Conservation (phyloP, 805 yeast genomes). For the Metschnikowia dekortorum region DNA sequence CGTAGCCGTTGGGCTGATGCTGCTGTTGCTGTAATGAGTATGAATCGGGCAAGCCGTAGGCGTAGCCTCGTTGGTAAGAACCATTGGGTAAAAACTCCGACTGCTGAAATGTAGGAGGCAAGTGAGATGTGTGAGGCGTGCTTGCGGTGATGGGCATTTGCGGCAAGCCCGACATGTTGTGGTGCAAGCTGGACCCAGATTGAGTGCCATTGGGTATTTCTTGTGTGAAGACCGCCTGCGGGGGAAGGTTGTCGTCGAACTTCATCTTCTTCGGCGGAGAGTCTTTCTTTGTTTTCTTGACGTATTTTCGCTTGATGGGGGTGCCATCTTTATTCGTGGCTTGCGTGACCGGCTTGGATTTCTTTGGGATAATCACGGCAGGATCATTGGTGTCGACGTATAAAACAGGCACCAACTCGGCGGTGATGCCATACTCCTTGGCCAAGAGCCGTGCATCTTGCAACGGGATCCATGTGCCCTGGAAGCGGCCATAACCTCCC, state of each 20-base stretch:
- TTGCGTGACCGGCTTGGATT: conserved; percentile 22
- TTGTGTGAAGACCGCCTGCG: conserved; percentile 19
- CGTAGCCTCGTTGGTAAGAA: conserved; percentile 2
- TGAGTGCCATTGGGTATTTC: conserved; percentile 12
- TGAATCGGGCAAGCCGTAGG: neutral
- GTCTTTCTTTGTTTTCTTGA: conserved; percentile 49
- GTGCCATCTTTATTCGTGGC: conserved; percentile 34
- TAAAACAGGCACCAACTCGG: conserved; percentile 40
- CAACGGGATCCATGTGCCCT: conserved; percentile 95
- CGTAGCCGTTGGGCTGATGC: neutral
- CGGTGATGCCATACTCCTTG: conserved; percentile 34
- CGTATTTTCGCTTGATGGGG: conserved; percentile 39
- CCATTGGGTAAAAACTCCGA: conserved; percentile 17
- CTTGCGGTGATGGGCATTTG: conserved; percentile 4
- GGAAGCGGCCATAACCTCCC: conserved; percentile 96
- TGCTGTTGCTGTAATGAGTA: neutral
- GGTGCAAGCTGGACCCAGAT: neutral
- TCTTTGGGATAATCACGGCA: conserved; percentile 30
- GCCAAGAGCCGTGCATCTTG: conserved; percentile 56
- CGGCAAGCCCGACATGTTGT: conserved; percentile 6
- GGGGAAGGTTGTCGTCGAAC: conserved; percentile 18
- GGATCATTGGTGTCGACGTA: conserved; percentile 36
- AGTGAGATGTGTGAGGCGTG: conserved; percentile 6
- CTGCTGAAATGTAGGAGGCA: conserved; percentile 23
- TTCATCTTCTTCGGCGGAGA: conserved; percentile 46